Conservation (phyloP, 768 basidiomycete genomes). For the Termitomyces sp. region DNA sequence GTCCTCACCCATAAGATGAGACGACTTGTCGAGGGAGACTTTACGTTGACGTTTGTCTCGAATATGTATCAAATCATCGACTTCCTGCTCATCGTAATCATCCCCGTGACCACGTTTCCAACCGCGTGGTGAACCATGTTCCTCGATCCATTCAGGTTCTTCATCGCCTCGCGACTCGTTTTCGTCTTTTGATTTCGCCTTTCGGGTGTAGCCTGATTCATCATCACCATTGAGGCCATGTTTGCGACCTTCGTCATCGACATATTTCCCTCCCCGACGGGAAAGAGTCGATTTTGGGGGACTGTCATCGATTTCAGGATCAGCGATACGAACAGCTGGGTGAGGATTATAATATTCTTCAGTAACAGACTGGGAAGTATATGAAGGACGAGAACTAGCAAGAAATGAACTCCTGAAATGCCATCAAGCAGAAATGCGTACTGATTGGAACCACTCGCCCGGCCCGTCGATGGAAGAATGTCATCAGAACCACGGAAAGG, state of each 20-base stretch:
- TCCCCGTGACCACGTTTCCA: constrained; percentile 45
- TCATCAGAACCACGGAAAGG: constrained; percentile 18
- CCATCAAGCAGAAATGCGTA: constrained; percentile 1
- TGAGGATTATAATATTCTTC: constrained; percentile 33
- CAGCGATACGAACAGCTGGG: constrained; percentile 15
- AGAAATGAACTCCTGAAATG: neutral
- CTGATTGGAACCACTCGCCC: constrained; percentile 6
- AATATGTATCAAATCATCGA: constrained; percentile 24
- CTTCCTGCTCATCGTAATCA: constrained; percentile 40
- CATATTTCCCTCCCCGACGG: constrained; percentile 25
- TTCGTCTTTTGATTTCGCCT: constrained; percentile 46
- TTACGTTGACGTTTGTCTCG: constrained; percentile 56
- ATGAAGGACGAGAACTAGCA: neutral
- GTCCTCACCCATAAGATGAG: constrained; percentile 29
- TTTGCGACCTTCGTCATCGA: constrained; percentile 30
- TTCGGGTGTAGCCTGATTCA: constrained; percentile 45
- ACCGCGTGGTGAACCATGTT: constrained; percentile 30
- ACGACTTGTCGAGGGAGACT: constrained; percentile 38
- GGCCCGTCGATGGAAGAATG: constrained; percentile 8
- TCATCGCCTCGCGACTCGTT: constrained; percentile 44
- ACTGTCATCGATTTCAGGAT: constrained; percentile 12
- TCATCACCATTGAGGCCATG: constrained; percentile 32
- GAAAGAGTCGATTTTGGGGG: constrained; percentile 17
- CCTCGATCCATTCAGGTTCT: constrained; percentile 35
- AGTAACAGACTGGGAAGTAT: constrained; percentile 22